phyloP scores from a whole-genome alignment of 805 yeast species.

The Candida andamanensis region DNA sequence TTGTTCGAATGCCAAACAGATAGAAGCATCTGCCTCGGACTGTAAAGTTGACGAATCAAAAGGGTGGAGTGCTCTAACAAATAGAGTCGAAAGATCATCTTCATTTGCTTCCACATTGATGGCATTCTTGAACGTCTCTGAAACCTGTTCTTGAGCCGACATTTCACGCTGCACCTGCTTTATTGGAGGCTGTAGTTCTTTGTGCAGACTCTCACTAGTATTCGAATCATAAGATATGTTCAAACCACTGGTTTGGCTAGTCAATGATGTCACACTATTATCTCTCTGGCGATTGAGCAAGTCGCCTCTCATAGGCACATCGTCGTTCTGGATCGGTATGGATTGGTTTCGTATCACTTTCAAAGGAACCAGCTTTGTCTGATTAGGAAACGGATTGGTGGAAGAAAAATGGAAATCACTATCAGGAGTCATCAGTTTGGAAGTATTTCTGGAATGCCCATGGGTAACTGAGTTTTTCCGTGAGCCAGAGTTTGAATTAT shows the following conservation, averaged over 20 bases:
- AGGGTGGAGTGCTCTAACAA: constrained; percentile 53
- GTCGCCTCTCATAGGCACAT: constrained; percentile 26
- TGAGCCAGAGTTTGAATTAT: constrained; percentile 1
- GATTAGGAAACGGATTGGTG: constrained; percentile 1
- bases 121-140: constrained; percentile 1
- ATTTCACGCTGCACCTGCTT: not conserved
- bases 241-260: constrained; percentile 8
- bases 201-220: not conserved
- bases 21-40: constrained; percentile 60
- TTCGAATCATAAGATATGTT: constrained; percentile 15
- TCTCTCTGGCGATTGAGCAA: constrained; percentile 14
- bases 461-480: too few relatives aligned
- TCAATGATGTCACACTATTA: constrained; percentile 1
- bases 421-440: not conserved
- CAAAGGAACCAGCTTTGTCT: constrained; percentile 14
- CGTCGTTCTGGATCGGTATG: constrained; percentile 9
- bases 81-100: constrained; percentile 47
- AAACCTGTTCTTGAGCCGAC: not conserved
- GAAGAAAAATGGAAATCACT: constrained; percentile 5
- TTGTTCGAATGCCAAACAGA: constrained; percentile 67
- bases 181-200: too few relatives aligned
- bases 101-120: constrained; percentile 19
- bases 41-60: constrained; percentile 57
- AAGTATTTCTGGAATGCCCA: too few relatives aligned
- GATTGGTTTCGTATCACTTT: constrained; percentile 12